These are phyloP conservation scores for Stromatinia cepivora DNA, from an alignment of 2,329 filamentous ascomycete genomes.

Conservation along the genomic window DNA sequence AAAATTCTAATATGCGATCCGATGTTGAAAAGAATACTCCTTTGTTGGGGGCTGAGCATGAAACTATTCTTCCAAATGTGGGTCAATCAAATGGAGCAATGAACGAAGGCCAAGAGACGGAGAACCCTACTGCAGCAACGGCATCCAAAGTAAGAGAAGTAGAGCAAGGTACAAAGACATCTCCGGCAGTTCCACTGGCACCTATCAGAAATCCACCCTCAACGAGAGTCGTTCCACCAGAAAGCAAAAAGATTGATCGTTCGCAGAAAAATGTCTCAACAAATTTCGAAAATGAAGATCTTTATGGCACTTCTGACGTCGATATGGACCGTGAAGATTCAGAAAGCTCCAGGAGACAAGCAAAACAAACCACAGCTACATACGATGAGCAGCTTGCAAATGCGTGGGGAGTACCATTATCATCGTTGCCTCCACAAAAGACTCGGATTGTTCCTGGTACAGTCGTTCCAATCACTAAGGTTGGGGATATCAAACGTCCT, in stretches of 20 bases:
- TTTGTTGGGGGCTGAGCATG: not conserved
- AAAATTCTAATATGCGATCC: not conserved
- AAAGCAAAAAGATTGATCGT: not conserved
- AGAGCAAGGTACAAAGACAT: not conserved
- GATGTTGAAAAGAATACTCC: not conserved
- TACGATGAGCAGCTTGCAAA: not conserved
- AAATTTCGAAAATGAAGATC: not conserved
- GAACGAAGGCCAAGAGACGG: not conserved
- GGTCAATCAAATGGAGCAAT: not conserved
- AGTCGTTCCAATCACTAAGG: not conserved
- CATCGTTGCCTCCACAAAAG: not conserved
- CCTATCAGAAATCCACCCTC: not conserved
- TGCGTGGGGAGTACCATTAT: constrained; percentile 1
- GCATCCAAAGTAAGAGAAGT: not conserved
- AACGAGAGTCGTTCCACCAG: not conserved
- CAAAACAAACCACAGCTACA: not conserved
- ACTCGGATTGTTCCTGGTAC: constrained; percentile 4
- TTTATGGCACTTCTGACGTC: not conserved
- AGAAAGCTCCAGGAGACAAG: not conserved
- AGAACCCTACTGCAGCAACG: not conserved
- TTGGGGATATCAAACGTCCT: not conserved
- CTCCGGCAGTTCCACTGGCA: not conserved
- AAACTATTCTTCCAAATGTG: not conserved
- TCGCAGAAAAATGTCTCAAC: not conserved
- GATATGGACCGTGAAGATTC: not conserved